Conservation (phyloP, 805 yeast genomes). For the Lipomyces sp. region DNA sequence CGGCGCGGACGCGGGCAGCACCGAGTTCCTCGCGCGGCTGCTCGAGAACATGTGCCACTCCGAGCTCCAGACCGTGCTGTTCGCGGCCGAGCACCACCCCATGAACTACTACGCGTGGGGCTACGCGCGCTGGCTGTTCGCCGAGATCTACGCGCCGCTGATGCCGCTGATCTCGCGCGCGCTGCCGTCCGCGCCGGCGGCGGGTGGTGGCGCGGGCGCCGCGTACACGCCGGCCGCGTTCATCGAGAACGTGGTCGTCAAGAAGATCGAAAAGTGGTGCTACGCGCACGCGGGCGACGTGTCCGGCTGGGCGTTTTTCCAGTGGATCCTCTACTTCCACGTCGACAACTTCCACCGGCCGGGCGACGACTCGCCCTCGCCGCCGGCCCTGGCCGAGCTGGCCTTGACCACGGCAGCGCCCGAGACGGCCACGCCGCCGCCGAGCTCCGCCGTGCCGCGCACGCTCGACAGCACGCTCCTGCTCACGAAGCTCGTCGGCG, state of each 20-base stretch:
- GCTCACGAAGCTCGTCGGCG: conserved; percentile 7
- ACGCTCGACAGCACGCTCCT: conserved; percentile 10
- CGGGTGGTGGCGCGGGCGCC: too few species aligned
- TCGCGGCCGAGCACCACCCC: conserved; percentile 44
- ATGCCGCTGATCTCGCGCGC: conserved; percentile 3
- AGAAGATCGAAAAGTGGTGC: conserved; percentile 29
- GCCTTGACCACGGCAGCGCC: background rate
- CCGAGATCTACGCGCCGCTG: conserved; percentile 1
- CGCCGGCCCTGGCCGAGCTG: background rate
- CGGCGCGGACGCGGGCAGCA: too few species aligned
- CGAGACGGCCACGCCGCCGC: background rate
- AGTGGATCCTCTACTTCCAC: conserved; percentile 15
- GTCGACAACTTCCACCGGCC: conserved; percentile 1
- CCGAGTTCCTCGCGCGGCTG: too few species aligned
- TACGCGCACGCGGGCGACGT: conserved; percentile 27
- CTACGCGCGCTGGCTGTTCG: conserved; percentile 39
- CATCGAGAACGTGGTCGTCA: background rate
- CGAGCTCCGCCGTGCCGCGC: background rate
- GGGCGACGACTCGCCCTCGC: background rate
- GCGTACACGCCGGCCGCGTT: too few species aligned
- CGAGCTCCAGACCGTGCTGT: conserved; percentile 34
- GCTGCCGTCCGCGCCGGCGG: conserved; percentile 4
- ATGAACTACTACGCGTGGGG: conserved; percentile 51
- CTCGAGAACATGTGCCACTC: conserved; percentile 11
- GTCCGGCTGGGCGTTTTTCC: conserved; percentile 30